Evolutionary conservation across 2,329 filamentous ascomycete genomes (phyloP).

Genomic region (Fusarium temperatum): DNA sequence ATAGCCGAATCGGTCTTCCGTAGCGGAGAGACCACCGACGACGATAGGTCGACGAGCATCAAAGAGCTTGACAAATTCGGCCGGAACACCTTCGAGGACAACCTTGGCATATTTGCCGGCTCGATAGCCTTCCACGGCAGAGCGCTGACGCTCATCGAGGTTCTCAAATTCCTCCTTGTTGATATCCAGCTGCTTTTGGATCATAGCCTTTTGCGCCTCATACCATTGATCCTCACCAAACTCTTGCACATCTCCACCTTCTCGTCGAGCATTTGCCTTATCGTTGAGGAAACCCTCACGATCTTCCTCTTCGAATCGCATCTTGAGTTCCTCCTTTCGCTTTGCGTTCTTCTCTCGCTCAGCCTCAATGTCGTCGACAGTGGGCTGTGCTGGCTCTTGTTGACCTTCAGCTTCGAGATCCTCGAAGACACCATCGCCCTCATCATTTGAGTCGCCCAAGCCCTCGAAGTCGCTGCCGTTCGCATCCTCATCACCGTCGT

Average conservation of each 20-base stretch:
- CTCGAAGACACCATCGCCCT: constrained; percentile 67
- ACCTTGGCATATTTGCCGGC: constrained; percentile 95
- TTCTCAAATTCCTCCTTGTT: constrained; percentile 93
- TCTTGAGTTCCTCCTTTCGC: constrained; percentile 91
- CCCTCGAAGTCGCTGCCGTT: constrained; percentile 64
- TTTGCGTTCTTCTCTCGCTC: constrained; percentile 92
- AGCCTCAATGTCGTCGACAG: constrained; percentile 72
- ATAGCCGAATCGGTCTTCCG: constrained; percentile 94
- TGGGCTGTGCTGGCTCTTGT: constrained; percentile 50
- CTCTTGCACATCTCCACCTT: constrained; percentile 75
- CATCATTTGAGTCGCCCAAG: constrained; percentile 61
- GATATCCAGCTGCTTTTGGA: constrained; percentile 96
- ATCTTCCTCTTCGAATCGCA: constrained; percentile 97
- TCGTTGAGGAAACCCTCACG: constrained; percentile 94
- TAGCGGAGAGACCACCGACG: constrained; percentile 89
- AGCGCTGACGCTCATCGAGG: constrained; percentile 84
- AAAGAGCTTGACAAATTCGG: constrained; percentile 88
- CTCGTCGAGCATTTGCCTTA: constrained; percentile 78
- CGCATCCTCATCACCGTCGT: constrained; percentile 47
- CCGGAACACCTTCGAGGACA: constrained; percentile 87
- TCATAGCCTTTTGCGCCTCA: constrained; percentile 90
- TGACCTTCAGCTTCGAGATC: constrained; percentile 77
- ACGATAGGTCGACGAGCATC: constrained; percentile 84
- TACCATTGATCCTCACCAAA: constrained; percentile 99
- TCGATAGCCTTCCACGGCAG: constrained; percentile 87